phyloP scores from a whole-genome alignment of 495 filamentous ascomycete species.

The Extremus antarcticus region DNA sequence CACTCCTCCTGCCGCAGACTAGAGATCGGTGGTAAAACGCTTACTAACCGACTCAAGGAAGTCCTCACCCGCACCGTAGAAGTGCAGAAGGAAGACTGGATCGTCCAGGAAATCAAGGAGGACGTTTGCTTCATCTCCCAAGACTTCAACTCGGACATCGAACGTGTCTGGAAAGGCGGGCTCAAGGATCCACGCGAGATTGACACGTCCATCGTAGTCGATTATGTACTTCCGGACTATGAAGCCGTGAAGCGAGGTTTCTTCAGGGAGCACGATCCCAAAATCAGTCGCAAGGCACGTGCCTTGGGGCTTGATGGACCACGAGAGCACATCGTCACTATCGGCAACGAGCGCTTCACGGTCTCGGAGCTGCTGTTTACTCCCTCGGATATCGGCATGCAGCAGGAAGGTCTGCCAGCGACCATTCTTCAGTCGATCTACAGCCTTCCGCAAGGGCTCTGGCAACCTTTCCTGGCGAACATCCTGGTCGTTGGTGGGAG shows the following conservation, averaged over 20 bases:
- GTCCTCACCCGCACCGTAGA: constrained; percentile 86
- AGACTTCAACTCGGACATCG: constrained; percentile 66
- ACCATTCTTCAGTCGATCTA: constrained; percentile 70
- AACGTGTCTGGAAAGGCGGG: constrained; percentile 73
- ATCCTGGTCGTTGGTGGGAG: constrained; percentile 86
- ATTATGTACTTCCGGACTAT: constrained; percentile 91
- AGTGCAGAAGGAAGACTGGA: constrained; percentile 82
- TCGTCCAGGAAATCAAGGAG: constrained; percentile 96
- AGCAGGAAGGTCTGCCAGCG: constrained; percentile 71
- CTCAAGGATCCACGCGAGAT: constrained; percentile 38
- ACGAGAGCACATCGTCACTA: constrained; percentile 69
- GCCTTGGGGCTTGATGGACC: constrained; percentile 41
- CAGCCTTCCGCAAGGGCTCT: constrained; percentile 62
- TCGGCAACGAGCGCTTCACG: constrained; percentile 84
- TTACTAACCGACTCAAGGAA: constrained; percentile 92
- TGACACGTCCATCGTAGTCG: constrained; percentile 58
- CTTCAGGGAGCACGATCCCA: constrained; percentile 63
- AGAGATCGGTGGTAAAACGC: constrained; percentile 80
- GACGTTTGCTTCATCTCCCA: constrained; percentile 67
- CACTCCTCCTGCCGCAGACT: constrained; percentile 76
- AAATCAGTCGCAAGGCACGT: constrained; percentile 40
- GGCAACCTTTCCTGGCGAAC: constrained; percentile 55
- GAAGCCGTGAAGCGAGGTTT: constrained; percentile 63
- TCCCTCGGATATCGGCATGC: constrained; percentile 76
- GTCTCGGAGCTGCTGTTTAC: constrained; percentile 86